Evolutionary conservation across 2,329 filamentous ascomycete species (phyloP).

Genomic region (Ascochyta rabiei): DNA sequence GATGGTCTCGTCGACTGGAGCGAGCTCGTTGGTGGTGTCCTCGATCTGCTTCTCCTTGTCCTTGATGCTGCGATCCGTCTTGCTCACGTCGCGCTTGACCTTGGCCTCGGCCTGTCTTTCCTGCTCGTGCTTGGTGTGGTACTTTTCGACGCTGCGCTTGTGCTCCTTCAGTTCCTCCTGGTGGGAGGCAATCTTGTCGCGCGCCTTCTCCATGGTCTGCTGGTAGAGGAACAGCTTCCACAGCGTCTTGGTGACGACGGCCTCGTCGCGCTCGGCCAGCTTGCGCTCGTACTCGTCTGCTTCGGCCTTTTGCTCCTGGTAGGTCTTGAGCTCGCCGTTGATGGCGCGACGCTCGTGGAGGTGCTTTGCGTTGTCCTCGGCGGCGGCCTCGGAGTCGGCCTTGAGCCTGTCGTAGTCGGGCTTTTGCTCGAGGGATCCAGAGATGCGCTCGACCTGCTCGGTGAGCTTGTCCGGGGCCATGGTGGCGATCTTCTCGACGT

Average conservation of each 20-base stretch:
- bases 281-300: slow-evolving; percentile 93
- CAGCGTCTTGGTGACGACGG: slow-evolving; percentile 88
- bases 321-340: slow-evolving; percentile 97
- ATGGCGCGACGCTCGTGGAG: slow-evolving; percentile 89
- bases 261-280: slow-evolving; percentile 85
- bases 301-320: slow-evolving; percentile 94
- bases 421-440: slow-evolving; percentile 93
- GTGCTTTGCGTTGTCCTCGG: slow-evolving; percentile 87
- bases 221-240: slow-evolving; percentile 99
- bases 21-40: slow-evolving; percentile 80
- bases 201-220: slow-evolving; percentile 89
- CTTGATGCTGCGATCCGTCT: slow-evolving; percentile 85
- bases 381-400: slow-evolving; percentile 80
- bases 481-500: slow-evolving; percentile 94
- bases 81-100: slow-evolving; percentile 75
- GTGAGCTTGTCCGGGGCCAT: slow-evolving; percentile 95
- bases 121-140: slow-evolving; percentile 77
- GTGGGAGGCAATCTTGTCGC: slow-evolving; percentile 86
- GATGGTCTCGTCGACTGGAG: slow-evolving; percentile 93
- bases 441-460: slow-evolving; percentile 94
- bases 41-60: slow-evolving; percentile 86
- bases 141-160: slow-evolving; percentile 83
- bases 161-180: slow-evolving; percentile 95
- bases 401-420: slow-evolving; percentile 92
- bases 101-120: slow-evolving; percentile 84